These are phyloP conservation scores for Aureobasidium subglaciale DNA, from an alignment of 2,329 filamentous ascomycete genomes.

Conservation along the genomic window DNA sequence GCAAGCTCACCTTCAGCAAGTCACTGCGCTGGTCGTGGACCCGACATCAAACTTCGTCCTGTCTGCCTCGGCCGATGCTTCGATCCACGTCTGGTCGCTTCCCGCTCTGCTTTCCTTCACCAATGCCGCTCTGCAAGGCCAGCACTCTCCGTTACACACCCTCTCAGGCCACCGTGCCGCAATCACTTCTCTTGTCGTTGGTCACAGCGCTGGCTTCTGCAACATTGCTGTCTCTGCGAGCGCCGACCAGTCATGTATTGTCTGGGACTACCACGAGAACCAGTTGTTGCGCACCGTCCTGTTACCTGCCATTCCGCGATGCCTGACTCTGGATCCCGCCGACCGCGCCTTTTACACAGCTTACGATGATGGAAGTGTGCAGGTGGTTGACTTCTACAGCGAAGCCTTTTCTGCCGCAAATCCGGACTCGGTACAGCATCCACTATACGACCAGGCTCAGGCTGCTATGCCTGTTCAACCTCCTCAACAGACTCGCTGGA, in stretches of 20 bases:
- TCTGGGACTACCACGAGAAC: constrained; percentile 87
- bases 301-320: constrained; percentile 65
- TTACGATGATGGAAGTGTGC: constrained; percentile 73
- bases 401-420: constrained; percentile 34
- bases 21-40: constrained; percentile 67
- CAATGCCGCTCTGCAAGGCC: constrained; percentile 43
- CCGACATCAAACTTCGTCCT: constrained; percentile 66
- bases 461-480: constrained; percentile 44
- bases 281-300: constrained; percentile 73
- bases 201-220: constrained; percentile 63
- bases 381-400: constrained; percentile 65
- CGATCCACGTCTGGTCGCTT: constrained; percentile 86
- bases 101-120: constrained; percentile 62
- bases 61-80: constrained; percentile 77
- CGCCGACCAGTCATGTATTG: constrained; percentile 77
- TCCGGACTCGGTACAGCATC: constrained; percentile 26
- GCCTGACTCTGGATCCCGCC: constrained; percentile 70
- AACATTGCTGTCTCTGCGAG: constrained; percentile 80
- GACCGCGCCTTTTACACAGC: constrained; percentile 76
- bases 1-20: constrained; percentile 69
- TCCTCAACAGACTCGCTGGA: constrained; percentile 29
- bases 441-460: constrained; percentile 49
- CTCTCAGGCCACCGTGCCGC: constrained; percentile 70
- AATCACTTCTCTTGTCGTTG: constrained; percentile 56
- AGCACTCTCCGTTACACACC: constrained; percentile 64